A percentile compares a stretch with the other conserved stretches of the same genome.
Conservation (phyloP, 139 green algal genomes). For the Dunaliella primolecta region DNA sequence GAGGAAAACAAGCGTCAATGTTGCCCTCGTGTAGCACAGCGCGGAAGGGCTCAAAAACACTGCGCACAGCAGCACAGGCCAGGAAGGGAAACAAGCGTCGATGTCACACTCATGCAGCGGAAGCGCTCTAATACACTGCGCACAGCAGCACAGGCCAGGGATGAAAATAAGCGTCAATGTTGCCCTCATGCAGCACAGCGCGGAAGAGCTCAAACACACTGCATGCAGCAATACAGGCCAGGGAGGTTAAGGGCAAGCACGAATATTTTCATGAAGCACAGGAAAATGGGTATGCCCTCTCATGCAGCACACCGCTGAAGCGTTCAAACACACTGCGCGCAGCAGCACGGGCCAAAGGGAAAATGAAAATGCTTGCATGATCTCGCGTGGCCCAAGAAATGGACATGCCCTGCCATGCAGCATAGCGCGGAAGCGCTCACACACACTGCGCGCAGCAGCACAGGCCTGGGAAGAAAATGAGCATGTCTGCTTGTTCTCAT, state of each 20-base stretch:
- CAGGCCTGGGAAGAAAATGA: not conserved
- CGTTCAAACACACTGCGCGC: not conserved
- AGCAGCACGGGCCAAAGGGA: not conserved
- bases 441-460: constrained; percentile 54
- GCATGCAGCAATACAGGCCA: not conserved
- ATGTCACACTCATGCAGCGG: constrained; percentile 75
- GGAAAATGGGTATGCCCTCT: too few relatives aligned
- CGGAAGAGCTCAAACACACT: constrained; percentile 91
- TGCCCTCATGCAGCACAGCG: constrained; percentile 84
- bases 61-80: not conserved
- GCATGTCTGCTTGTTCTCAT: not conserved
- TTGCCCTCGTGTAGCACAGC: too few relatives aligned
- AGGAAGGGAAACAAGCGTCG: not conserved
- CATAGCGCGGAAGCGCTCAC: constrained; percentile 87
- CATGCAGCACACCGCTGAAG: too few relatives aligned
- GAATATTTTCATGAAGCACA: not conserved
- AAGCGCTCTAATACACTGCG: constrained; percentile 89
- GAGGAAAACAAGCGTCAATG: too few relatives aligned
- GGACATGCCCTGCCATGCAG: too few relatives aligned
- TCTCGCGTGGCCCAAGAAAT: too few relatives aligned
- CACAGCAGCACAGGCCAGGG: not conserved
- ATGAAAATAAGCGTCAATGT: constrained; percentile 49
- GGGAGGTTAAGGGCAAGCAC: not conserved
- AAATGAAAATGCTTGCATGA: not conserved
- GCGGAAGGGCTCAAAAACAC: not conserved